Percentiles rank a stretch among this genome's conserved stretches.
These are phyloP conservation scores for Gynochthodes officinalis DNA, from an alignment of 257 asterid genomes.

Conservation along the genomic window DNA sequence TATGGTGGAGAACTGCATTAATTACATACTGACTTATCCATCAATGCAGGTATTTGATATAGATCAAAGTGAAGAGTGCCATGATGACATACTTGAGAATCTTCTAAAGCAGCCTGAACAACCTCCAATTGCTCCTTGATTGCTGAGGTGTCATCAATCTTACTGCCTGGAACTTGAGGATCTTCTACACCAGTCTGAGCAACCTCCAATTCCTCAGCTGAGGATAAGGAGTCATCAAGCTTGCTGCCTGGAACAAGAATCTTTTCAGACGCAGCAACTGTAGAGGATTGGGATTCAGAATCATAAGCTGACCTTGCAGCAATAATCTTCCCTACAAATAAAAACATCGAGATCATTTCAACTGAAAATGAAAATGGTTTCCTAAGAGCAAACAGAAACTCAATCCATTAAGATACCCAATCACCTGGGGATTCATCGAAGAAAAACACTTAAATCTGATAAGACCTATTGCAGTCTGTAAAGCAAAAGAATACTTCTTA, in stretches of 20 bases:
- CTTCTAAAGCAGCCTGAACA: slow-evolving; percentile 39
- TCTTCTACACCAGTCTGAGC: slow-evolving; percentile 42
- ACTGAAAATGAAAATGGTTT: neutral
- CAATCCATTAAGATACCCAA: neutral
- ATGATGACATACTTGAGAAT: slow-evolving; percentile 49
- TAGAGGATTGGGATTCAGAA: slow-evolving; percentile 49
- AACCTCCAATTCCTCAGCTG: slow-evolving; percentile 38
- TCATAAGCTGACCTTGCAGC: slow-evolving; percentile 50
- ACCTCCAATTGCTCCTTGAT: slow-evolving; percentile 33
- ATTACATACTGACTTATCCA: neutral
- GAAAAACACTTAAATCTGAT: neutral
- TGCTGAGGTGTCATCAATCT: neutral
- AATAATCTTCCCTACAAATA: slow-evolving; percentile 65
- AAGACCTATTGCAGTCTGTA: neutral
- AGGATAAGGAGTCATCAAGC: slow-evolving; percentile 40
- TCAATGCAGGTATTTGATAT: neutral
- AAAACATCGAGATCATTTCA: slow-evolving; percentile 26
- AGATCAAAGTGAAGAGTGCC: slow-evolving; percentile 14
- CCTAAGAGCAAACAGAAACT: neutral
- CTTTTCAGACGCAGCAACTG: slow-evolving; percentile 66
- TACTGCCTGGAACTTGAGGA: slow-evolving; percentile 31
- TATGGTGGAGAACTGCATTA: neutral
- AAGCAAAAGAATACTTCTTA: neutral
- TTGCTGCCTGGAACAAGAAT: slow-evolving; percentile 77
- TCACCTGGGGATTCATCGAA: neutral